Conservation (phyloP, 2,329 filamentous ascomycete species). For the Sordariomycetes sp. region DNA sequence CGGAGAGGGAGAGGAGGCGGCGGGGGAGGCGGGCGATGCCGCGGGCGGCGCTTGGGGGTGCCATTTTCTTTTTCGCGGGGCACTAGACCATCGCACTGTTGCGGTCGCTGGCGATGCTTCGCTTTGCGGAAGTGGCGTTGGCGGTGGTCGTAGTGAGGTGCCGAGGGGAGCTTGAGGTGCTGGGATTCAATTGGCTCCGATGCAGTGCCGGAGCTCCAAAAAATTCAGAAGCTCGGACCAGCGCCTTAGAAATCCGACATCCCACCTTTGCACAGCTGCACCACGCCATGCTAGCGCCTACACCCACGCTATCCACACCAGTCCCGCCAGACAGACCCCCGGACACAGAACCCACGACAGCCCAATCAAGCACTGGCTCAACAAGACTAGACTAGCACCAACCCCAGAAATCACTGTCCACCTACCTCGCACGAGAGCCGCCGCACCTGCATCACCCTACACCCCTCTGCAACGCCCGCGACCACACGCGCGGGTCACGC, state of each 20-base stretch:
- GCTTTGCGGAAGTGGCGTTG: not conserved
- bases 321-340: not conserved
- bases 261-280: not conserved
- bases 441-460: not conserved
- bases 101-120: not conserved
- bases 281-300: not conserved
- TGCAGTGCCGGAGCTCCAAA: not conserved
- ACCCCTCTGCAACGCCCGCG: not conserved
- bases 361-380: not conserved
- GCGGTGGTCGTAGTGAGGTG: not conserved
- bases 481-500: not conserved
- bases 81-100: not conserved
- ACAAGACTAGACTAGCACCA: not conserved
- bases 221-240: not conserved
- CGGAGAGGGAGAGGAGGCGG: slow-evolving; percentile 65
- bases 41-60: slow-evolving; percentile 12
- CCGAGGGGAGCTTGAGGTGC: not conserved
- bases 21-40: slow-evolving; percentile 51
- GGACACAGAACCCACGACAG: not conserved
- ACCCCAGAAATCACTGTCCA: not conserved
- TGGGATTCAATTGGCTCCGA: not conserved
- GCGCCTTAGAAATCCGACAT: not conserved
- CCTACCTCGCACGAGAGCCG: not conserved
- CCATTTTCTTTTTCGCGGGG: not conserved
- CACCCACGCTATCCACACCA: not conserved